Base-by-base conservation (phyloP, 495 filamentous ascomycete species). In the Mycothermus thermophilus region DNA sequence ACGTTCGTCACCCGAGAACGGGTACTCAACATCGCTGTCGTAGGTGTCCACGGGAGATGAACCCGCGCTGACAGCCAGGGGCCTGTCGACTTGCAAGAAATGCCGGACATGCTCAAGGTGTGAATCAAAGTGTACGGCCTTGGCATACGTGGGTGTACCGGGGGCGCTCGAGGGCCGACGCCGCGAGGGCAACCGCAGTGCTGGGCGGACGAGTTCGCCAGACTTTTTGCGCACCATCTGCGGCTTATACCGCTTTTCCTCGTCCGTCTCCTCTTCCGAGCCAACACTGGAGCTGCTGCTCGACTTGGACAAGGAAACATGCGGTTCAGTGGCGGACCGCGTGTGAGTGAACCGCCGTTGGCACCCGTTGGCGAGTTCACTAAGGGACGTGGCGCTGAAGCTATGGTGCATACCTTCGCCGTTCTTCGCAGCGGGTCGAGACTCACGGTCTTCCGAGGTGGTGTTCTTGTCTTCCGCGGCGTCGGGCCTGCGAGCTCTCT, bases 211-310 rank as follows among this genome's bases (percentile, higher is more conserved):
- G 32, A 96, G 70, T 57, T 97, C 90, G 16, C 90, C 90, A 25
- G 90, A 96, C 68, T 97, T 97, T 67, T 97, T 97, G 37, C 90
- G 76, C 34, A 97, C 76, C 77, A 96, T 84, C 14, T 75, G 75
- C 14, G 85, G 85, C 58, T 83, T 87, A 26, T 57, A 59, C 42
- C 42, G 64, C 35, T 77, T 72, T 17, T 77, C 77, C 28, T 79
- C 77, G 26, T 69, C 65, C 0, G 63, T 60, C 0, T 74, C 75
- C 23, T 79, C 72, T 15, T 79, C 76, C 0, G 79, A 82, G 26
- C 57, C 64, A 7, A 63, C 71, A 28, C 70, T 35, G 3, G 71
- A 62, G 21, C 66, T 71, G 37, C 75, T 71, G 16, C 67, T 51
- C 3, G 68, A 66, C 38, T 62, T 64, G 27, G 54, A 57, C 32